Base-by-base conservation (phyloP, 2,329 filamentous ascomycete genomes). In the Pestalotiopsis sp. region DNA sequence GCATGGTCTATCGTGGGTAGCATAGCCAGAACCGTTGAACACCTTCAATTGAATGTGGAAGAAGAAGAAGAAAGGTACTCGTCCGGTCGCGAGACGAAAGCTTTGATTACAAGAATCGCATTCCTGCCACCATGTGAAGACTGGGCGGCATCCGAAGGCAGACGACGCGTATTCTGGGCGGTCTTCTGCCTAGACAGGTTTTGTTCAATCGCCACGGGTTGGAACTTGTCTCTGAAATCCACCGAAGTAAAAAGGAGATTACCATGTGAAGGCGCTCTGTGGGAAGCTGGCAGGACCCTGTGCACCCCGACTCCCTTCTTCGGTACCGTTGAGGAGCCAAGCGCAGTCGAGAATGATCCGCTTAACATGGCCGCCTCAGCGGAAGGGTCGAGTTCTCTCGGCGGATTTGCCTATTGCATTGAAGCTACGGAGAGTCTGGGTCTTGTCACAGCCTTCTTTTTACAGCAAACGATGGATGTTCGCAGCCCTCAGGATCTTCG, bases 341-440 rank as follows among this genome's bases (percentile, higher is more conserved):
- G 76, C 0, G 81, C 76, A 4, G 79, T 75, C 25, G 81, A 83
- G 13, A 81, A 80, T 3, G 81, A 80, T 4, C 79, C 78, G 0
- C 79, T 84, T 1, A 76, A 81, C 0, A 83, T 81, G 31, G n/a
- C 61, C n/a, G 23, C 58, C 17, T 38, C 52, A 20, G 65, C 68
- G 52, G 77, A 81, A 67, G 80, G 82, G 5, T 80, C 79, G 70
- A 79, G 78, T 1, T 79, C 80, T 0, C 75, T 85, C 0, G 84
- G 84, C 0, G 82, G 82, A 0, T 84, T 84, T 69, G 83, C 84
- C 1, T 85, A 85, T 61, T 80, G 81, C 9, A 79, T 85, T 11
- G 83, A 85, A 68, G 83, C 83, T 0, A 84, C 83, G 0, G 84
- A 85, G 69, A 84, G 80, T 0, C 72, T 85, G 4, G 84, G 81